phyloP scores from a whole-genome alignment of 495 filamentous ascomycete genomes.

The Penicillium flavigenum region DNA sequence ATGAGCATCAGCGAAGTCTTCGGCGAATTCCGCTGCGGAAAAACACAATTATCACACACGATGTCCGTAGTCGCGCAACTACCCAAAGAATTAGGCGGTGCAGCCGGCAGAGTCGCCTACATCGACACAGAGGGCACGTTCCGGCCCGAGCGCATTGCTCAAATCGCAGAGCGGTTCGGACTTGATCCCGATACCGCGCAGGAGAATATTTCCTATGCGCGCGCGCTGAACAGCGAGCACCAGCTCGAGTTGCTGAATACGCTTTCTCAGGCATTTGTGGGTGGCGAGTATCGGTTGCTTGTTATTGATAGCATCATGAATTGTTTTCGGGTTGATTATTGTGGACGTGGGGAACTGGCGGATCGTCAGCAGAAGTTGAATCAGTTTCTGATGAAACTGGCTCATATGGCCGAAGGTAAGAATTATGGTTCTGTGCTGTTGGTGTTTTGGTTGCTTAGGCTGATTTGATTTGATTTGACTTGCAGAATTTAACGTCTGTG shows the following conservation, averaged over 20 bases:
- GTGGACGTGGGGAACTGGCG: slow-evolving; percentile 71
- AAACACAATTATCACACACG: slow-evolving; percentile 68
- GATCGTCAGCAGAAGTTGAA: slow-evolving; percentile 76
- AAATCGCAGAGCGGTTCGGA: slow-evolving; percentile 75
- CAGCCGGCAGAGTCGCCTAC: slow-evolving; percentile 76
- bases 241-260: slow-evolving; percentile 69
- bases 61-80: slow-evolving; percentile 67
- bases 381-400: slow-evolving; percentile 65
- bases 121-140: slow-evolving; percentile 84
- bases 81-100: slow-evolving; percentile 64
- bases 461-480: slow-evolving; percentile 10
- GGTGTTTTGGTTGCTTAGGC: not conserved
- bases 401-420: slow-evolving; percentile 71
- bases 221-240: slow-evolving; percentile 73
- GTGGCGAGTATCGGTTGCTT: slow-evolving; percentile 67
- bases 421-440: not conserved
- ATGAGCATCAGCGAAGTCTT: slow-evolving; percentile 77
- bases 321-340: slow-evolving; percentile 73
- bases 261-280: slow-evolving; percentile 64
- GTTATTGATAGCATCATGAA: slow-evolving; percentile 81
- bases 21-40: slow-evolving; percentile 75
- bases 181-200: slow-evolving; percentile 63
- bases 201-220: slow-evolving; percentile 74
- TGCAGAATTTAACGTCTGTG: slow-evolving; percentile 73
- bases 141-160: slow-evolving; percentile 66